Conservation (phyloP, 2,329 filamentous ascomycete species). For the Ploettnerulaceae sp. region DNA sequence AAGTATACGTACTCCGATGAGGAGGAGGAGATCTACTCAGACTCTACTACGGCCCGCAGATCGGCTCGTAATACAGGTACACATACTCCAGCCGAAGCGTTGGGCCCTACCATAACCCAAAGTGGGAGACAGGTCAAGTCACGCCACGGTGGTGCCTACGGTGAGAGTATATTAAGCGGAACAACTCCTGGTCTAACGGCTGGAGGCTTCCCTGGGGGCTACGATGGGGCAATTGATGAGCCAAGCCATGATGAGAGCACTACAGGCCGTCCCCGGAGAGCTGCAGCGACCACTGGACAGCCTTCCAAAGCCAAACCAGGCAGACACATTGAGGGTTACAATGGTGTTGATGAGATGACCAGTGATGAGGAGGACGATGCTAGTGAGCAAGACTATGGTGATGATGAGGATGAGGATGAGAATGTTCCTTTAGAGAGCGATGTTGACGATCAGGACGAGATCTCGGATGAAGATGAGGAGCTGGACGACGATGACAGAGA, state of each 20-base stretch:
- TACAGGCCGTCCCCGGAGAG: constrained; percentile 39
- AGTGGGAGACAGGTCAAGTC: constrained; percentile 82
- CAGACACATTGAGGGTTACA: constrained; percentile 47
- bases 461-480: constrained; percentile 38
- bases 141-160: constrained; percentile 48
- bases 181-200: constrained; percentile 11
- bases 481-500: constrained; percentile 50
- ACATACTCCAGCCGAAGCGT: constrained; percentile 66
- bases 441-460: constrained; percentile 51
- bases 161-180: constrained; percentile 51
- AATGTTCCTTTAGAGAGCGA: constrained; percentile 58
- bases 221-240: constrained; percentile 41
- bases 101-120: constrained; percentile 63
- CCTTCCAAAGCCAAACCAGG: constrained; percentile 32
- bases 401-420: constrained; percentile 68
- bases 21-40: constrained; percentile 63
- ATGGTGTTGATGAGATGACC: constrained; percentile 55
- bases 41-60: constrained; percentile 56
- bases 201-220: too few species aligned
- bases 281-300: constrained; percentile 22
- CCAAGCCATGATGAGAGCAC: constrained; percentile 38
- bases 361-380: constrained; percentile 60
- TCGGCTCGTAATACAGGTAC: constrained; percentile 71
- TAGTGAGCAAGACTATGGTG: constrained; percentile 69
- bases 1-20: constrained; percentile 96